A percentile compares a stretch with the other conserved stretches of the same genome.
Conservation (phyloP, 495 filamentous ascomycete species). For the Trichocladium uniseriatum region DNA sequence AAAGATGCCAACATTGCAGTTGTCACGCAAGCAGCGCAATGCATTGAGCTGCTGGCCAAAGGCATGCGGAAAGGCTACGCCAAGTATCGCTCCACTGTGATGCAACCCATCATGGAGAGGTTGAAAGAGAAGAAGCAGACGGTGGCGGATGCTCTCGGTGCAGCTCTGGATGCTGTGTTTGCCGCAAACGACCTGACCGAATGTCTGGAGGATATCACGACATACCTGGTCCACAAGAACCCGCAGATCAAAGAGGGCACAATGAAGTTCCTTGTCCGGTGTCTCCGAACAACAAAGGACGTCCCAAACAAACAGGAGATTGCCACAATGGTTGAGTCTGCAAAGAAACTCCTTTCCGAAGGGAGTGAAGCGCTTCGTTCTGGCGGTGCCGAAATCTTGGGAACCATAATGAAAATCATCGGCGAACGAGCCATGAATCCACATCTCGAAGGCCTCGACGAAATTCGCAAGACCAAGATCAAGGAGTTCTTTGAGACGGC, state of each 20-base stretch:
- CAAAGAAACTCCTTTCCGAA: slow-evolving; percentile 82
- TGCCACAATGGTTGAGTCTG: slow-evolving; percentile 73
- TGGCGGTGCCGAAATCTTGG: slow-evolving; percentile 82
- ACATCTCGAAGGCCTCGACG: slow-evolving; percentile 89
- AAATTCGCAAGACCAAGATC: slow-evolving; percentile 91
- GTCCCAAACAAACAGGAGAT: slow-evolving; percentile 77
- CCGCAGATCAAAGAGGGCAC: slow-evolving; percentile 94
- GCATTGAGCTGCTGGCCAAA: slow-evolving; percentile 84
- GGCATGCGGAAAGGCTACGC: slow-evolving; percentile 69
- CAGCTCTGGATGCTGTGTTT: slow-evolving; percentile 83
- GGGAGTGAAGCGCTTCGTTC: slow-evolving; percentile 75
- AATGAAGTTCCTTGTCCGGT: slow-evolving; percentile 80
- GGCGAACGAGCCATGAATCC: slow-evolving; percentile 95
- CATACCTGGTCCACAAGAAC: slow-evolving; percentile 87
- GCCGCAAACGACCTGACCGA: slow-evolving; percentile 67
- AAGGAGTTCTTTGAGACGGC: slow-evolving; percentile 91
- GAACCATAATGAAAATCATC: slow-evolving; percentile 97
- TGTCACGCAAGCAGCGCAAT: slow-evolving; percentile 87
- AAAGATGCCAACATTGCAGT: slow-evolving; percentile 97
- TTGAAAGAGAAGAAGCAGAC: slow-evolving; percentile 93
- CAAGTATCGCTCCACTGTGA: slow-evolving; percentile 70
- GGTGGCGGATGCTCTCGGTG: slow-evolving; percentile 77
- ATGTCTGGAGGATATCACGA: slow-evolving; percentile 77
- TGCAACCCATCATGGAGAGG: slow-evolving; percentile 83
- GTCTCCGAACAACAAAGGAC: slow-evolving; percentile 71